Percentiles rank a stretch among this genome's conserved stretches.
phyloP scores from a whole-genome alignment of 768 basidiomycete genomes.

The Mycena rosella region DNA sequence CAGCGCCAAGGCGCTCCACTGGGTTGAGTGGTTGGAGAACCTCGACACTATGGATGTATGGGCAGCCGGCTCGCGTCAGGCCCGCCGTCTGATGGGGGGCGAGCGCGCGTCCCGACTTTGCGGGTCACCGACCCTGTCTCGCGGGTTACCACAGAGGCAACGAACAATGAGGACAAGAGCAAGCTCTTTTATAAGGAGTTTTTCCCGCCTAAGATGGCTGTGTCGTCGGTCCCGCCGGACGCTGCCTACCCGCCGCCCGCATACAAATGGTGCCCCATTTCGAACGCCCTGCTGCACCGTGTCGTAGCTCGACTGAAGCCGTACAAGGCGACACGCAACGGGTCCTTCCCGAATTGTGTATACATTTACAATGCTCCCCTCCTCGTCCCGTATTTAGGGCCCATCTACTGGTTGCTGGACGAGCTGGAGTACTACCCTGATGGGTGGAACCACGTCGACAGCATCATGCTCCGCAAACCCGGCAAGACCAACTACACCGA shows the following conservation, averaged over 20 bases:
- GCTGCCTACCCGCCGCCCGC: slow-evolving; percentile 44
- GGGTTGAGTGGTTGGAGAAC: slow-evolving; percentile 46
- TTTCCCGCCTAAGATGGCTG: slow-evolving; percentile 21
- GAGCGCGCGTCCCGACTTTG: slow-evolving; percentile 44
- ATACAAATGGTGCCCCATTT: slow-evolving; percentile 36
- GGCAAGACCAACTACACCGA: slow-evolving; percentile 48
- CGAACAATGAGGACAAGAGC: slow-evolving; percentile 44
- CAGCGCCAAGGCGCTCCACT: slow-evolving; percentile 42
- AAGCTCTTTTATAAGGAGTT: too few relatives aligned
- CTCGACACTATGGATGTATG: slow-evolving; percentile 34
- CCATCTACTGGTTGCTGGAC: slow-evolving; percentile 47
- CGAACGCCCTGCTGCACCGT: slow-evolving; percentile 41
- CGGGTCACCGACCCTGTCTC: not conserved
- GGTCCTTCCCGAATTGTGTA: slow-evolving; percentile 53
- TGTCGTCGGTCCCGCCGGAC: slow-evolving; percentile 9
- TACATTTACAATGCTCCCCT: slow-evolving; percentile 41
- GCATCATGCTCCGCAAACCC: slow-evolving; percentile 51
- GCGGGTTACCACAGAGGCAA: slow-evolving; percentile 7
- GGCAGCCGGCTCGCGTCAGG: slow-evolving; percentile 39
- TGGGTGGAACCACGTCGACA: slow-evolving; percentile 42
- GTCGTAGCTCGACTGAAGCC: slow-evolving; percentile 46
- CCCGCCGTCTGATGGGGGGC: slow-evolving; percentile 42
- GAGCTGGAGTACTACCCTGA: slow-evolving; percentile 36
- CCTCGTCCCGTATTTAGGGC: slow-evolving; percentile 42
- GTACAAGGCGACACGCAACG: slow-evolving; percentile 53